Base-by-base conservation (phyloP, 768 basidiomycete species). In the Termitomyces sp. region DNA sequence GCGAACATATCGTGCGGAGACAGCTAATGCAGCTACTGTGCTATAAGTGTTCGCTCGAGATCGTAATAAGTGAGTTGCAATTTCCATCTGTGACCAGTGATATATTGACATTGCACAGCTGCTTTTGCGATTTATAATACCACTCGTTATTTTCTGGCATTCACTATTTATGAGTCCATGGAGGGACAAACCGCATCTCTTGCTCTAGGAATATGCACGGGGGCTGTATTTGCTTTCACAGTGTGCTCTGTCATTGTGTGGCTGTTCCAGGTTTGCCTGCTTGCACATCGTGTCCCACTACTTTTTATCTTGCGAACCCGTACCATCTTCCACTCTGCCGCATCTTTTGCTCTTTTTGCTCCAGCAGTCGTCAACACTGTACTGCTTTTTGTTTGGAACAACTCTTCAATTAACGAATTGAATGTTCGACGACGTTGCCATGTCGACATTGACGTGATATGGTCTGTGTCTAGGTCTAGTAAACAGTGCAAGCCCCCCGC, bases 401-500 rank as follows among this genome's bases (percentile, higher is more conserved):
- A 73, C 21, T 65, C 74, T 10, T 49, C 72, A 2, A 67, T 74
- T 52, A 37, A 66, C 28, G 73, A 73, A 52, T 58, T 80, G 43
- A 70, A 72, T 53, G 62, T 73, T 37, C 66, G 64, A 23, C 67
- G 67, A 43, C 77, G 82, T n/a, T 90, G 89, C 57, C 68, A 71
- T 44, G 74, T 86, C 71, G 84, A 88, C 59, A 71, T 89, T 42
- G 89, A 90, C 64, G 73, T 84, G 42, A 70, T 84, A 10, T 91
- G 89, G 89, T 77, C 81, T 5, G 72, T 74, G 12, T 66, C 70
- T 10, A 60, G 58, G 12, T 66, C 70, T 11, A 61, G 58, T 46
- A 63, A 56, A 52, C 60, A 46, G 53, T 67, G 48, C n/a, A 46
- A 62, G 37, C 69, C 74, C 4, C 72, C 76, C 6, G 56, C 75